These are phyloP conservation scores for Hymenoscyphus repandus DNA, from an alignment of 2,329 filamentous ascomycete species.

Conservation along the genomic window DNA sequence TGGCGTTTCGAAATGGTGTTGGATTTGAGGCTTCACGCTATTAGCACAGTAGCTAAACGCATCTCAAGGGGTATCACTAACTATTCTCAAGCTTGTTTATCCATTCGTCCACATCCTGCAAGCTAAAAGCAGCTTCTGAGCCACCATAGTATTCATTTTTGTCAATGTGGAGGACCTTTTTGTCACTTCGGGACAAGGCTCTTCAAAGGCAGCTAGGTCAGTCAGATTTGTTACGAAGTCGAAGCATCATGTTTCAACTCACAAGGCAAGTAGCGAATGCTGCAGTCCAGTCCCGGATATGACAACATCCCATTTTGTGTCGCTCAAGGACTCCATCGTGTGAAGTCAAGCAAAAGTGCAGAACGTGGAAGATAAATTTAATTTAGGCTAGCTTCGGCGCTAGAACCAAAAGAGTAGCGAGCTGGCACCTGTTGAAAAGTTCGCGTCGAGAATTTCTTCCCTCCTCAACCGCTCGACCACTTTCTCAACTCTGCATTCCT, in stretches of 20 bases:
- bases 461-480: conserved; percentile 37
- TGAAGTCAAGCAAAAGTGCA: conserved; percentile 10
- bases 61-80: conserved; percentile 15
- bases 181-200: conserved; percentile 85
- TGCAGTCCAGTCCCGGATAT: conserved; percentile 74
- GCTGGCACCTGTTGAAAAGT: not conserved
- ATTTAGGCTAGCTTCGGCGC: conserved; percentile 8
- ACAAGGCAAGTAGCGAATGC: conserved; percentile 78
- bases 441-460: conserved; percentile 24
- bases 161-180: conserved; percentile 88
- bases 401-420: conserved; percentile 14
- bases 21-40: conserved; percentile 20
- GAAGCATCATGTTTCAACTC: conserved; percentile 28
- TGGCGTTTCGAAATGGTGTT: conserved; percentile 26
- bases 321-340: conserved; percentile 67
- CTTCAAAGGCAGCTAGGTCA: conserved; percentile 64
- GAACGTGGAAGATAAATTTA: not conserved
- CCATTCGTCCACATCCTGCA: conserved; percentile 79
- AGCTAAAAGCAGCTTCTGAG: conserved; percentile 75
- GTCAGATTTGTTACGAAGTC: conserved; percentile 53
- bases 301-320: conserved; percentile 73
- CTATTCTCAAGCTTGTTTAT: conserved; percentile 40
- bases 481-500: conserved; percentile 30
- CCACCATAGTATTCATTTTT: conserved; percentile 85
- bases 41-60: not conserved